Evolutionary conservation across 768 basidiomycete genomes (phyloP), one percentile per base, ranked within the genome.

Genomic region (Cystobasidium tubakii): DNA sequence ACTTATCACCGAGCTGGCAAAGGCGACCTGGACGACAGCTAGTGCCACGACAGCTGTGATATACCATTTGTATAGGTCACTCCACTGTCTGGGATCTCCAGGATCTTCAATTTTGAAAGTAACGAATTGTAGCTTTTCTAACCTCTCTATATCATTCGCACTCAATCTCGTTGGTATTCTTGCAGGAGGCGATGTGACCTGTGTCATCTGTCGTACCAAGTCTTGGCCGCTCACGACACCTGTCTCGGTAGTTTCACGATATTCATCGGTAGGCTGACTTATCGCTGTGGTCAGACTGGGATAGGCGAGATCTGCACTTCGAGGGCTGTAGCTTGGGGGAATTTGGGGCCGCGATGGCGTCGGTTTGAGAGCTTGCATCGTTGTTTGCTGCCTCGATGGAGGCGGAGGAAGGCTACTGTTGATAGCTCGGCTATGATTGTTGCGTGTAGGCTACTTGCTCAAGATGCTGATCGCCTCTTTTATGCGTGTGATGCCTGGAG

Each of bases 81-180:
- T 73, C 77, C 77, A 79, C 64, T 76, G 74, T 43, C 77, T 74
- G 19, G 77, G 78, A 66, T 78, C 76, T 57, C 76, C 73, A 27
- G 66, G 72, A 60, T 78, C 76, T 21, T 72, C 72, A 29, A 62
- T 66, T 36, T 54, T 71, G 66, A 73, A 79, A 33, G 77, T 77
- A 23, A 79, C 78, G 19, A 79, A 72, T 66, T 79, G 75, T 34
- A 74, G 71, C 21, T 75, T 57, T n/a, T 72, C 64, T 17, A 65
- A 36, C 27, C 64, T 65, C 23, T 34, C 57, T 9, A 60, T 27
- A 31, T 60, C 29, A 29, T 60, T 34, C 29, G 57, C 25, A 29
- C 29, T 60, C 23, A 34, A 12, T 60, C 57, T 27, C 29, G 57
- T 60, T 6, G 57, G 29, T 34, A 27, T 31, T 29, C 29, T 34